These are phyloP conservation scores for Plectosphaerella sp. DNA, from an alignment of 2,329 filamentous ascomycete species.

Conservation along the genomic window DNA sequence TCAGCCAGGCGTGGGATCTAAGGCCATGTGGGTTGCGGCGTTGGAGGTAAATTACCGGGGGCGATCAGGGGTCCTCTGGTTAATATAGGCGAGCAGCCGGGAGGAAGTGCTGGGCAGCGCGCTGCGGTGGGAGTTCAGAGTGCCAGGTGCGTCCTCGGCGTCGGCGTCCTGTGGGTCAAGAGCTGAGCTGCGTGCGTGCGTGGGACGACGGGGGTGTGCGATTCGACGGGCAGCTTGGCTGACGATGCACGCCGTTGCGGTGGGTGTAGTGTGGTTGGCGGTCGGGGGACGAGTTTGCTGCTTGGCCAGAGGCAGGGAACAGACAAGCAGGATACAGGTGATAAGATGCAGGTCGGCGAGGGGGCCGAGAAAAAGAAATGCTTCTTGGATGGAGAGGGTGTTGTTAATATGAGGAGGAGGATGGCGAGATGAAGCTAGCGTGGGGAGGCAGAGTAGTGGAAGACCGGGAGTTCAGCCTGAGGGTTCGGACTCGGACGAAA, in stretches of 20 bases:
- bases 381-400: no score
- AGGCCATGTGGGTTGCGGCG: conserved; percentile 12
- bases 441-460: no score
- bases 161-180: no score
- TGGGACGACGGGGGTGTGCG: neutral
- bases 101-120: neutral
- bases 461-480: neutral
- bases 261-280: neutral
- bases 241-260: neutral
- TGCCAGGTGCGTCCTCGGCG: neutral
- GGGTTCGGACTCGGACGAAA: no score
- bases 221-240: neutral
- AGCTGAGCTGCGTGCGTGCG: neutral
- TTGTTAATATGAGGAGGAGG: no score
- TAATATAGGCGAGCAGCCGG: neutral
- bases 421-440: no score
- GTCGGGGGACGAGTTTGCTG: neutral
- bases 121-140: neutral
- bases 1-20: conserved; percentile 6
- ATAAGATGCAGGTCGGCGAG: no score
- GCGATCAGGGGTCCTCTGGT: neutral
- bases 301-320: neutral
- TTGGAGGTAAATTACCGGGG: conserved; percentile 13
- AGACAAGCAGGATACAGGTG: no score
- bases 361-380: no score